Evolutionary conservation across 176 grass and related monocot species (phyloP), one percentile per base, ranked within the genome.

Genomic region (Phragmites australis): DNA sequence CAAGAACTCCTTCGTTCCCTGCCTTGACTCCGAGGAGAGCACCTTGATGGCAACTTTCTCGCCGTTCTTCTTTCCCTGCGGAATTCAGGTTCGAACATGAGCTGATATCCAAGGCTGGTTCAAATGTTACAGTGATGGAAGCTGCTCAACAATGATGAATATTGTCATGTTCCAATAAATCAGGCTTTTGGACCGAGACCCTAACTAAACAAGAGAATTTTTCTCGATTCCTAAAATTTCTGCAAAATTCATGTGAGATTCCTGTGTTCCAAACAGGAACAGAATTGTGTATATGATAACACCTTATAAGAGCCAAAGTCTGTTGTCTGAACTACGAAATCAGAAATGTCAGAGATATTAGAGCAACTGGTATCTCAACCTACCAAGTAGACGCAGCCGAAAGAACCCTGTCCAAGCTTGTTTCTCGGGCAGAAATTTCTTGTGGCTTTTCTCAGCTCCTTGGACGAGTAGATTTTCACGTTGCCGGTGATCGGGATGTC

Each of bases 371-470:
- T 27, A 65, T 29, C 34, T 84, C 52, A 77, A 86, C 57, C 53
- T 79, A 90, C 94, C 87, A 90, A 67, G 79, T 92, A 97, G 18
- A 97, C 94, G 50, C 80, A 82, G 30, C 94, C 92, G 67, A 94
- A 97, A 74, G 91, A 93, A 72, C 94, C 94, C 75, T 97, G 71
- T 39, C 94, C 94, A 59, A 97, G 81, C 86, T 90, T 97, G 65
- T 92, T 92, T 61, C 37, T 68, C 7, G 27, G 25, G 74, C 49
- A 61, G 76, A 97, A 97, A 22, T 92, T 88, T 58, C 87, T 76
- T 30, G 92, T 97, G 29, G 94, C 94, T 84, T 81, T 88, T 53
- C 49, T 90, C 55, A 97, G 57, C 55, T 94, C 89, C 55, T 85
- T 97, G 80, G 70, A 90, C 13, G 92, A 83, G 83, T 90, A 97